Evolutionary conservation across 805 yeast genomes (phyloP).

Genomic region (Hanseniaspora occidentalis): DNA sequence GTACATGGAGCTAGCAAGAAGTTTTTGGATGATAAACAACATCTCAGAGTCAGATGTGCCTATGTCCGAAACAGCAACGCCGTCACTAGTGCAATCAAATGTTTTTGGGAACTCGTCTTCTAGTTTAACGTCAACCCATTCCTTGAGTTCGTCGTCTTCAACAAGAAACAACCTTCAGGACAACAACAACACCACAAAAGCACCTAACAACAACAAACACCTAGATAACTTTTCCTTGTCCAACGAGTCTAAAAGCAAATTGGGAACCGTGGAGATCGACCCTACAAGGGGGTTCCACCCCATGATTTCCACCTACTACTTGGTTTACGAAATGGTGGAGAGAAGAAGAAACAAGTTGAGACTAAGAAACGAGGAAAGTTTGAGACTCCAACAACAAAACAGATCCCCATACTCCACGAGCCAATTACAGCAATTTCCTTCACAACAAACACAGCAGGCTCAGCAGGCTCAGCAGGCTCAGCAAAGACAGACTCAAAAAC

Average conservation of each 20-base stretch:
- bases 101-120: too few species aligned
- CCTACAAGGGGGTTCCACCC: constrained; percentile 89
- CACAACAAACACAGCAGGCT: constrained; percentile 8
- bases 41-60: too few species aligned
- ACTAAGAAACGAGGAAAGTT: constrained; percentile 12
- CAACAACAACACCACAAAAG: too few species aligned
- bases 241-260: background rate
- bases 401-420: too few species aligned
- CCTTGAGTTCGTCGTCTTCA: too few species aligned
- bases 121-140: too few species aligned
- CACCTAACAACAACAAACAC: too few species aligned
- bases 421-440: constrained; percentile 12
- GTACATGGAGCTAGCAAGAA: constrained; percentile 30
- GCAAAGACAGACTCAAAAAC: constrained; percentile 1
- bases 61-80: too few species aligned
- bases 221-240: too few species aligned
- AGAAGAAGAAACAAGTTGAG: constrained; percentile 47
- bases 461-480: constrained; percentile 3
- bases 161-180: too few species aligned
- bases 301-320: constrained; percentile 68
- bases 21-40: too few species aligned
- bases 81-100: too few species aligned
- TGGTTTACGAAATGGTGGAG: constrained; percentile 73
- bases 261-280: constrained; percentile 33
- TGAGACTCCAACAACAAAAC: constrained; percentile 10